A percentile compares a stretch with the other conserved stretches of the same genome.
These are phyloP conservation scores for Corymbia citriodora DNA, from an alignment of 441 rosid species.

Conservation along the genomic window DNA sequence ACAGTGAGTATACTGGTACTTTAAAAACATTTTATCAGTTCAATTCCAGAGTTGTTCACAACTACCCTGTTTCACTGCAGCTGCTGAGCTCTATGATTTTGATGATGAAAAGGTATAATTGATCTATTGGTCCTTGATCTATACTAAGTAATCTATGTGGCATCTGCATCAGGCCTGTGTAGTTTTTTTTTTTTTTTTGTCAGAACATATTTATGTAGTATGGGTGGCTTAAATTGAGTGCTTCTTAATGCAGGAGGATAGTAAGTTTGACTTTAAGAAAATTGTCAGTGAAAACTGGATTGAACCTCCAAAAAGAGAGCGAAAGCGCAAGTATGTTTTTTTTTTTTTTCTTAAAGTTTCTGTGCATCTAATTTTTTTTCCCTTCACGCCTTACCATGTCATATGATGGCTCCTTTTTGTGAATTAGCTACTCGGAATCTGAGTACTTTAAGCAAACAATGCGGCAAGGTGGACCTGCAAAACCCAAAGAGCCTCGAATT, in stretches of 20 bases:
- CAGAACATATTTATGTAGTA: background rate
- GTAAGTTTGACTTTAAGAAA: slow-evolving; percentile 92
- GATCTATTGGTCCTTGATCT: slow-evolving; percentile 8
- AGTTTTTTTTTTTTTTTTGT: background rate
- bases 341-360: background rate
- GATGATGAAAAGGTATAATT: slow-evolving; percentile 69
- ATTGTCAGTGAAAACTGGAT: slow-evolving; percentile 97
- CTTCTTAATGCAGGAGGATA: slow-evolving; percentile 65
- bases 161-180: background rate
- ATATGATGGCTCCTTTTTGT: background rate
- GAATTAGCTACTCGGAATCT: slow-evolving; percentile 86
- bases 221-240: slow-evolving; percentile 2
- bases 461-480: slow-evolving; percentile 96
- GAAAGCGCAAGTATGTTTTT: slow-evolving; percentile 85
- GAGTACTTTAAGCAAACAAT: slow-evolving; percentile 96
- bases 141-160: slow-evolving; percentile 6
- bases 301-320: slow-evolving; percentile 99
- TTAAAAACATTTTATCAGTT: background rate
- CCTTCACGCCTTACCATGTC: background rate
- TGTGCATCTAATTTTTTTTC: background rate
- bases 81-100: slow-evolving; percentile 86
- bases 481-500: slow-evolving; percentile 97
- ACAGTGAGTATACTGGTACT: slow-evolving; percentile 46
- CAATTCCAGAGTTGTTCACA: background rate
- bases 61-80: slow-evolving; percentile 29